phyloP scores from a whole-genome alignment of 495 filamentous ascomycete genomes.

The Clohesyomyces aquaticus region DNA sequence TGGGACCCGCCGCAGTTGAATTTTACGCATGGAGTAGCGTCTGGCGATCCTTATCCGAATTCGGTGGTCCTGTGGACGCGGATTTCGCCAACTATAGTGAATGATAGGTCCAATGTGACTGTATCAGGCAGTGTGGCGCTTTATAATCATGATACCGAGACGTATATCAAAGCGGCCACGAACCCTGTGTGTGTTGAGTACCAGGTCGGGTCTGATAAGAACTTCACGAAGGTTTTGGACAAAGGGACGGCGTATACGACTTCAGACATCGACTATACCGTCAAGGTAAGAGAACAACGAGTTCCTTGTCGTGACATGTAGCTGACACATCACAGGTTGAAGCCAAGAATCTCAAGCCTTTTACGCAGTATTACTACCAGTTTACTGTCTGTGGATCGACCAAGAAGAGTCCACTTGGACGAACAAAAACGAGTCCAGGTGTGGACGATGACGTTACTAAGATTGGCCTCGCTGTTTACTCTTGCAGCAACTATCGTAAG shows the following conservation, averaged over 20 bases:
- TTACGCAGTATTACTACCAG: constrained; percentile 59
- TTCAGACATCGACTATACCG: constrained; percentile 71
- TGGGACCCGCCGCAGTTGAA: constrained; percentile 55
- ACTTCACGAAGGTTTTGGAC: constrained; percentile 44
- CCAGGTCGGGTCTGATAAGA: constrained; percentile 51
- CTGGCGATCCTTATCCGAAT: constrained; percentile 66
- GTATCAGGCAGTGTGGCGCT: constrained; percentile 58
- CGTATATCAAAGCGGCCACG: constrained; percentile 55
- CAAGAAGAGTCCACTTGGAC: constrained; percentile 45
- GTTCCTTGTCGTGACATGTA: background rate
- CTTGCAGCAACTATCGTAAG: constrained; percentile 47
- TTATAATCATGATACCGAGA: constrained; percentile 60
- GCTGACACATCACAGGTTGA: constrained; percentile 49
- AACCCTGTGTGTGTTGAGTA: constrained; percentile 65
- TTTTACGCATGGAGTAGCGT: constrained; percentile 71
- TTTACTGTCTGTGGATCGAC: constrained; percentile 48
- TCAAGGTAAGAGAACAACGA: constrained; percentile 53
- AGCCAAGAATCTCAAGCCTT: constrained; percentile 62
- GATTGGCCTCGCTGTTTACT: constrained; percentile 48
- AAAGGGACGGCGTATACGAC: constrained; percentile 62
- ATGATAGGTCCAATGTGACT: constrained; percentile 60
- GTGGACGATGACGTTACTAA: constrained; percentile 43
- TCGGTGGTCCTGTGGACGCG: constrained; percentile 71
- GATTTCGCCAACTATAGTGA: constrained; percentile 56
- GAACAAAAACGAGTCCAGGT: constrained; percentile 48